Evolutionary conservation across 257 asterid genomes (phyloP).

Genomic region (Solanum piurae): DNA sequence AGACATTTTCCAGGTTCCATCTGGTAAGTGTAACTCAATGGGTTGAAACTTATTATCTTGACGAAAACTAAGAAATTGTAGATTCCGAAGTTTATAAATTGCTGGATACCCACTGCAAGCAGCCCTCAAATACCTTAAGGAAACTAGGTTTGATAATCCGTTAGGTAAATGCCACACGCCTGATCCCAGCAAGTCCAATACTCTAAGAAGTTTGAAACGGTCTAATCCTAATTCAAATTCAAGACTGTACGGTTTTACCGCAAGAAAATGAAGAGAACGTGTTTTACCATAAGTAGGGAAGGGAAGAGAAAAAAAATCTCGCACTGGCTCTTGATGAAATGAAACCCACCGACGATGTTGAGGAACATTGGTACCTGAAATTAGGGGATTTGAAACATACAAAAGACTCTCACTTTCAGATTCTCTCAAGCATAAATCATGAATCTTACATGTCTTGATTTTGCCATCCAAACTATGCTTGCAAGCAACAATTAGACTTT

Average conservation of each 20-base stretch:
- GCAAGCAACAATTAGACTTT: not conserved
- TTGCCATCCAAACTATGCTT: not conserved
- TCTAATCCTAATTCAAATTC: not conserved
- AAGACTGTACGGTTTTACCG: fast-evolving
- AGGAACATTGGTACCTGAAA: not conserved
- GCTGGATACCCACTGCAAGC: fast-evolving
- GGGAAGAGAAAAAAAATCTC: not conserved
- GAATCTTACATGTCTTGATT: not conserved
- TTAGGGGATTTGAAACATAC: not conserved
- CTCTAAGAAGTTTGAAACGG: not conserved
- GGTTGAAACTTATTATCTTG: fast-evolving
- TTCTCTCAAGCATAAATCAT: not conserved
- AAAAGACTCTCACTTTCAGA: not conserved
- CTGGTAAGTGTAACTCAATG: fast-evolving
- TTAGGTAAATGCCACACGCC: fast-evolving
- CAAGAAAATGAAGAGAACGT: not conserved
- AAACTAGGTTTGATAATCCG: not conserved
- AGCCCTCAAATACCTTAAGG: not conserved
- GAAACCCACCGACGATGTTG: not conserved
- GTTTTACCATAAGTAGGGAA: not conserved
- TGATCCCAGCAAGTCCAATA: not conserved
- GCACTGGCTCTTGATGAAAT: not conserved
- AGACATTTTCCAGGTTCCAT: too few relatives aligned
- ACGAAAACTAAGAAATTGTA: not conserved
- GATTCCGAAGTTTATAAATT: not conserved